Evolutionary conservation across 1,139 yeast species (phyloP), one percentile per base, ranked within the genome.

Genomic region (Geotrichum histeridarum): DNA sequence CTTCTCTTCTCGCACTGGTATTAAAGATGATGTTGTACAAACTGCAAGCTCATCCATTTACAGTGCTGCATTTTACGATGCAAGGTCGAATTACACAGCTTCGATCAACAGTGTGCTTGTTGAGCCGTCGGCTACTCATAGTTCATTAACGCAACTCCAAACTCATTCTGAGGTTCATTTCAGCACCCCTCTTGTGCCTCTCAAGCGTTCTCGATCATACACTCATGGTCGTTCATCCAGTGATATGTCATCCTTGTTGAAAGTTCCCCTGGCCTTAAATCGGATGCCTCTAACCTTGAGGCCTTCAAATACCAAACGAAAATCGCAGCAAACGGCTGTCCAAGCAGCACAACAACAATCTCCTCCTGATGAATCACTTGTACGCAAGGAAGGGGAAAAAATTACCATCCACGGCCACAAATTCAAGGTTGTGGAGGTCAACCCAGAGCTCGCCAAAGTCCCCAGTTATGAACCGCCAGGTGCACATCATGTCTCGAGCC

Each of bases 391-490:
- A 11, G 64, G 65, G 14, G 67, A 65, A 42, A 48, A 48, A n/a
- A 66, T 67, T 55, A 65, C 69, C 1, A 48, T 67, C 12, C 63
- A 63, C 41, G 70, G 70, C 18, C 64, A 62, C 53, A 66, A 65
- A 54, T 67, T 67, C 54, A 61, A 64, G n/a, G 64, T 67, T 17
- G 70, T 67, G 1, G 68, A 67, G 48, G 69, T 67, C 30, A 67
- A 67, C 47, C 70, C 70, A 1, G 69, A 66, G 38, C 64, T 65
- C 53, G 68, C 36, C 7, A 14, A n/a, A 2, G 14, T 15, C 22
- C 22, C 22, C 4, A 38, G 15, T 15, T 15, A 8, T n/a, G 14
- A 33, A 2, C 5, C 4, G 42, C 27, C 27, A 22, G 27, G 27
- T 4, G 38, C 14, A 12, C 42, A 38, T 15, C 42, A 38, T 15